Evolutionary conservation across 805 yeast species (phyloP), one percentile per base, ranked within the genome.

Genomic region (Limtongia smithiae): DNA sequence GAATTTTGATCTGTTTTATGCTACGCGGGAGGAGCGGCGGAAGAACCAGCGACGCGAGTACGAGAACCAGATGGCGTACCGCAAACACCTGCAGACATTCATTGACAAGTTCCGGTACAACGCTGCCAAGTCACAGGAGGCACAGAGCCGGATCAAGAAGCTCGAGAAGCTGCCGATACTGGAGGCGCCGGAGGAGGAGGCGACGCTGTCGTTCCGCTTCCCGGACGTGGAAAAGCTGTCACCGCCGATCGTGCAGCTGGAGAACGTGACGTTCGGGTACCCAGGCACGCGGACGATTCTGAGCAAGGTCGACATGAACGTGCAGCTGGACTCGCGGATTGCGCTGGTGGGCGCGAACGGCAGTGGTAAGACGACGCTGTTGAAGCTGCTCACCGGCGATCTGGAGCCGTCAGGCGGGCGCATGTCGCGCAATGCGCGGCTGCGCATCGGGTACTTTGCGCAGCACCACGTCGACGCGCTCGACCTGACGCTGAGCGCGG

Each of bases 311-410:
- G 95, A 90, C 59, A 68, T 93, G 54, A 95, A 88, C 59, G 87
- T 93, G 46, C 95, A 87, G 68, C 75, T 91, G 86, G 86, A 90
- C 62, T 89, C 97, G 1, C 79, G 99, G 68, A 85, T 93, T 61
- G 98, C 97, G 0, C 75, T 93, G 52, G 96, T 93, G 51, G 99
- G 99, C 77, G 97, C 97, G 52, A 93, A 93, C 67, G 99, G 99
- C 73, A 87, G 96, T 65, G 99, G 99, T 85, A 93, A 93, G 68
- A 90, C 98, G 9, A 93, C 99, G 2, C 73, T 93, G 54, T 76
- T 93, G 64, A 91, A 91, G 67, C 72, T 93, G 37, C 73, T 93
- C 60, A 82, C 90, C 79, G 96, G 86, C 55, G 79, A 74, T 58
- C 71, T 85, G 45, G 71, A 72, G 20, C 97, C 98, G 1, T 64